Conservation (phyloP, 1,284 basidiomycete species). For the Cutaneotrichosporon dermatis region DNA sequence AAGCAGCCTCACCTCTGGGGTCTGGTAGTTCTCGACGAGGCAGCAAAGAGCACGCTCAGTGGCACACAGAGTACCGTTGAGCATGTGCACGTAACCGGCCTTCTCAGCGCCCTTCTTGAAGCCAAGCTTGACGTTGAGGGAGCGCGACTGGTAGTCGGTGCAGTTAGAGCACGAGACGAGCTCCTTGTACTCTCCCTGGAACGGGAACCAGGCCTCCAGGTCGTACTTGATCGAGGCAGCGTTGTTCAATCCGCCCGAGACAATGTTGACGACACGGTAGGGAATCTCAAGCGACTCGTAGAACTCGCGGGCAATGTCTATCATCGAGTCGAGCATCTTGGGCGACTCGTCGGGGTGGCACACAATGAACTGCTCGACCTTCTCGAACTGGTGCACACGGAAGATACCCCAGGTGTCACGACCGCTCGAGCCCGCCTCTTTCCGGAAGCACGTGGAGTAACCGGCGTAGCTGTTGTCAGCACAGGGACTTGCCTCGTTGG, state of each 20-base stretch:
- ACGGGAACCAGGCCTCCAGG: conserved; percentile 98
- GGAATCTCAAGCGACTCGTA: conserved; percentile 90
- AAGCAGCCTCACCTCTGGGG: conserved; percentile 64
- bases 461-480: conserved; percentile 54
- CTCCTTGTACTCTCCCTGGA: conserved; percentile 95
- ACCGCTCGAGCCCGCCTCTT: conserved; percentile 94
- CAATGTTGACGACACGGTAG: conserved; percentile 92
- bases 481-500: not conserved
- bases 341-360: conserved; percentile 92
- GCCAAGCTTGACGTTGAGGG: conserved; percentile 83
- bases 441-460: conserved; percentile 93
- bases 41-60: conserved; percentile 96
- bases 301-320: conserved; percentile 84
- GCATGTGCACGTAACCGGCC: conserved; percentile 92
- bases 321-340: conserved; percentile 89
- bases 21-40: conserved; percentile 98
- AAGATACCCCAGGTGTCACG: conserved; percentile 99
- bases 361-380: conserved; percentile 92
- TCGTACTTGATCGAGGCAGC: conserved; percentile 97
- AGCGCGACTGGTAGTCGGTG: conserved; percentile 88
- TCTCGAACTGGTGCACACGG: conserved; percentile 99
- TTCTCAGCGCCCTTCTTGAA: conserved; percentile 79
- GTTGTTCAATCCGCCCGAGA: conserved; percentile 92
- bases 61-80: conserved; percentile 95
- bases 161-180: conserved; percentile 87